Evolutionary conservation across 768 basidiomycete genomes (phyloP), one percentile per base, ranked within the genome.

Genomic region (Strobilomyces confusus): DNA sequence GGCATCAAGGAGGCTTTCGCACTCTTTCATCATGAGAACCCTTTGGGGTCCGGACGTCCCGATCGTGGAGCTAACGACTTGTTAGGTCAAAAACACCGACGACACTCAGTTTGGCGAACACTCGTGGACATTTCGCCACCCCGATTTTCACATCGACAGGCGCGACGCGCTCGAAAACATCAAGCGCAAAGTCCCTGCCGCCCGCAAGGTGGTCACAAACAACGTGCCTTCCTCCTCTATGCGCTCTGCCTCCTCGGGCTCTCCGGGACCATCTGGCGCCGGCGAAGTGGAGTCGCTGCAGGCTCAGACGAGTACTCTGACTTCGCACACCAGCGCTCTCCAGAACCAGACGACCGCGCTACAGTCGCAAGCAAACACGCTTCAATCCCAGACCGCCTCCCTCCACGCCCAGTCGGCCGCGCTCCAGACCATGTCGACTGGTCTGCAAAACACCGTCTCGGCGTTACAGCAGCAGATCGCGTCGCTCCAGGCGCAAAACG

Each of bases 81-180:
- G 11, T 19, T 22, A 76, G 77, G 83, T 94, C 58, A 95, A 94
- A 71, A 92, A 89, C 62, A 84, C 83, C 2, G 92, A 93, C 58
- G 91, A 91, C 60, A 76, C 81, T 65, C 81, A 84, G 57, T 91
- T 78, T 53, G 81, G 82, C 51, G 81, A 83, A 57, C 80, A 82
- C 57, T 67, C 74, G 34, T 79, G 78, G 78, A 80, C 77, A 1
- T 79, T 79, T 57, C 73, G 75, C n/a, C 78, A 79, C 49, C 78
- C 78, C 17, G 78, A 79, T 57, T 79, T 79, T 55, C 78, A 76
- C 57, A 69, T 77, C 17, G 78, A 80, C 60, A 70, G 77, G 40
- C 75, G 76, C 22, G 78, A 80, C 44, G 77, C 75, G 11, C 76
- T 85, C 51, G 84, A 85, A 66, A 80, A 82, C 60, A 86, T 85